These are phyloP conservation scores for Balakata baccata DNA, from an alignment of 345 rosid genomes.

Conservation along the genomic window DNA sequence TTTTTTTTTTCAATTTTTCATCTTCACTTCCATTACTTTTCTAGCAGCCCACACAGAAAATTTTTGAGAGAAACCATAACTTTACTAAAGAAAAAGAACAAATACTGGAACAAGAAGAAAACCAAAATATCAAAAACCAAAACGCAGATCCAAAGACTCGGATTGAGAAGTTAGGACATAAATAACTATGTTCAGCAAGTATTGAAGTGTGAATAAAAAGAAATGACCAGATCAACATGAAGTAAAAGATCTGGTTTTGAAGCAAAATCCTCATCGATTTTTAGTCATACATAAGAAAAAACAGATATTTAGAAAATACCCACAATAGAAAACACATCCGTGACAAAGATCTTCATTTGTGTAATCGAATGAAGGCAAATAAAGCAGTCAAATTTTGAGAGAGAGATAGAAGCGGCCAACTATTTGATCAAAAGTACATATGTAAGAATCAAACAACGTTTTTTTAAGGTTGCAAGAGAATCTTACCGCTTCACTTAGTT, in stretches of 20 bases:
- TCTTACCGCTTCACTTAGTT: conserved; percentile 10
- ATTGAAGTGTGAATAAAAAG: neutral
- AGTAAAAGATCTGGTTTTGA: conserved; percentile 17
- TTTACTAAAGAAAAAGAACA: too few relatives aligned
- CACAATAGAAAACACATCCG: conserved; percentile 16
- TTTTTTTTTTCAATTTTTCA: neutral
- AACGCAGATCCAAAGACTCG: neutral
- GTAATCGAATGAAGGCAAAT: conserved; percentile 19
- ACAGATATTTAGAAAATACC: conserved; percentile 14
- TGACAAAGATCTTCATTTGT: conserved; percentile 26
- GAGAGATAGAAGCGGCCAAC: neutral
- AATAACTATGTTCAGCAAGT: neutral
- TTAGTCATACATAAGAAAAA: neutral
- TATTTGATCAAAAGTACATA: conserved; percentile 12
- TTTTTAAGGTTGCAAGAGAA: conserved; percentile 17
- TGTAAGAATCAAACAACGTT: neutral
- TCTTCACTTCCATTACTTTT: conserved; percentile 11
- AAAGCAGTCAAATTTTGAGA: neutral
- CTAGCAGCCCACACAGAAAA: conserved; percentile 2
- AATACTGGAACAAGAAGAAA: neutral
- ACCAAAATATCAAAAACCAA: neutral
- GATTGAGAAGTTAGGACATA: neutral
- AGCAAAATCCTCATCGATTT: neutral
- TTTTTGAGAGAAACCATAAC: too few relatives aligned
- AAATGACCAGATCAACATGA: conserved; percentile 10